phyloP scores from a whole-genome alignment of 257 asterid genomes.

The Solanum okadae region DNA sequence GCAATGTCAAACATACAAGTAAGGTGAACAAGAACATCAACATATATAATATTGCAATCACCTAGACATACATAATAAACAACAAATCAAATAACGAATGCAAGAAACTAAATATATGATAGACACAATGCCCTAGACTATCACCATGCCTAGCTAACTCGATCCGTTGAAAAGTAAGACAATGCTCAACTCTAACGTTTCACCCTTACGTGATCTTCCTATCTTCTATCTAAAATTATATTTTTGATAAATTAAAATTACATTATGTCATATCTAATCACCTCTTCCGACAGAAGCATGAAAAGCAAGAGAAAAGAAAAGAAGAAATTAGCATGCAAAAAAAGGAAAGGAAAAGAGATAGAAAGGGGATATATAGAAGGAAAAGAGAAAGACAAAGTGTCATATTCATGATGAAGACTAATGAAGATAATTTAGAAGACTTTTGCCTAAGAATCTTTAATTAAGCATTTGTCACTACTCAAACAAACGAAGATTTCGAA shows the following conservation, averaged over 20 bases:
- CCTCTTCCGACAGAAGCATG: background rate
- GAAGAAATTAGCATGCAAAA: background rate
- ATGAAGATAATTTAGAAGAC: background rate
- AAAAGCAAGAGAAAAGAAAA: background rate
- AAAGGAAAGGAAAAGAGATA: background rate
- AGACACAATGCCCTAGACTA: too few relatives aligned
- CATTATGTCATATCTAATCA: background rate
- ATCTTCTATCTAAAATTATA: too few relatives aligned
- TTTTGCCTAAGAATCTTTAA: background rate
- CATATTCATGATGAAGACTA: background rate
- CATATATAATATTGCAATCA: too few relatives aligned
- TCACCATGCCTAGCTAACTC: background rate
- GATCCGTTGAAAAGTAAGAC: too few relatives aligned
- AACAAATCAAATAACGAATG: background rate
- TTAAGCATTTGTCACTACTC: constrained; percentile 1
- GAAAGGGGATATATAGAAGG: background rate
- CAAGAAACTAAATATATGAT: too few relatives aligned
- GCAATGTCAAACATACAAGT: background rate
- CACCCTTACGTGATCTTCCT: too few relatives aligned
- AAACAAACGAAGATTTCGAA: constrained; percentile 14
- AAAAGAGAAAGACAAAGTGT: background rate
- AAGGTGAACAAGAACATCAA: too few relatives aligned
- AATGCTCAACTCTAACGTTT: background rate
- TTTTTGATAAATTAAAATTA: too few relatives aligned
- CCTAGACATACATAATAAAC: background rate